phyloP scores from a whole-genome alignment of 305 asterid genomes.

The Fraxinus nigra region DNA sequence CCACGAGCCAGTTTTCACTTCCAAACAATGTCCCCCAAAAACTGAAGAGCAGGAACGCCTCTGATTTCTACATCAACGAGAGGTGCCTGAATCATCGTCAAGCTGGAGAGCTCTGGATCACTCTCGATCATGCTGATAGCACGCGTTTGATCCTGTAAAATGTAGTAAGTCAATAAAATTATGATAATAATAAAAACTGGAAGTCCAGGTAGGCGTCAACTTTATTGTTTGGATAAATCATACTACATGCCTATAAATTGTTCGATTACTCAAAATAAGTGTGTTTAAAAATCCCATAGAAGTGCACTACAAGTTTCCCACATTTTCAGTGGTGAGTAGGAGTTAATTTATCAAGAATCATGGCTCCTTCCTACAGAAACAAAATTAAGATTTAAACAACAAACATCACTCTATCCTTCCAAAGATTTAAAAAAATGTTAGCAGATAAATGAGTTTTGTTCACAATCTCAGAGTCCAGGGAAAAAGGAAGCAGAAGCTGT shows the following conservation, averaged over 20 bases:
- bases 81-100: slow-evolving; percentile 68
- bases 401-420: neutral
- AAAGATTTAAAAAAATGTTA: neutral
- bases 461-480: neutral
- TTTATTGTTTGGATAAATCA: neutral
- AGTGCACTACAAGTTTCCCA: neutral
- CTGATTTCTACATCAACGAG: slow-evolving; percentile 89
- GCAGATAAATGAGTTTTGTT: neutral
- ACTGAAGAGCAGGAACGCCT: slow-evolving; percentile 89
- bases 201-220: neutral
- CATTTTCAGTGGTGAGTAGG: neutral
- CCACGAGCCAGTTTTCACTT: slow-evolving; percentile 32
- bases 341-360: neutral
- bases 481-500: neutral
- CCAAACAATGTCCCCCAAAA: slow-evolving; percentile 81
- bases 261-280: neutral
- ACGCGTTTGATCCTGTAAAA: slow-evolving; percentile 75
- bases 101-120: slow-evolving; percentile 56
- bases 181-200: neutral
- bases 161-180: neutral
- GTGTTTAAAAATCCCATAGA: neutral
- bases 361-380: neutral
- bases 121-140: slow-evolving; percentile 49
- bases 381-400: neutral
- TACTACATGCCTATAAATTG: neutral